Percentiles rank a stretch among this genome's conserved stretches.
Conservation (phyloP, 495 filamentous ascomycete genomes). For the Neurospora sp. region DNA sequence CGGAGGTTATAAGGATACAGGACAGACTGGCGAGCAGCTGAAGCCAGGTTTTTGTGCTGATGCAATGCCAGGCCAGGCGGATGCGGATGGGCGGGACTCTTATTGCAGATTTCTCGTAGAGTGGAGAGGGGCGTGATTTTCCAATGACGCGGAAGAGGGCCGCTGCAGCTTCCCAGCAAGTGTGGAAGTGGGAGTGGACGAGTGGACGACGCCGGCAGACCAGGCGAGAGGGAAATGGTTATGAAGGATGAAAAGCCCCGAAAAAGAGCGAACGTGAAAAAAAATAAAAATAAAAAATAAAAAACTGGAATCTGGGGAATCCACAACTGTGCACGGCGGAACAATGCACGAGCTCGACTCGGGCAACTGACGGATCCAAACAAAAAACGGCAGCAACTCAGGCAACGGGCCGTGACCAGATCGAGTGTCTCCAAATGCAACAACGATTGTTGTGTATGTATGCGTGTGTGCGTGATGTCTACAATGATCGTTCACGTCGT, state of each 20-base stretch:
- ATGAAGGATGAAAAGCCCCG: not conserved
- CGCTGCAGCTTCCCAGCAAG: not conserved
- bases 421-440: not conserved
- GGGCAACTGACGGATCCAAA: not conserved
- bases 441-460: not conserved
- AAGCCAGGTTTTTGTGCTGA: not conserved
- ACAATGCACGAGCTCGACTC: not conserved
- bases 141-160: slow-evolving; percentile 17
- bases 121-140: slow-evolving; percentile 27
- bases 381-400: not conserved
- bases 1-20: not conserved
- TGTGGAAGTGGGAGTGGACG: not conserved
- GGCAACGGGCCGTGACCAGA: not conserved
- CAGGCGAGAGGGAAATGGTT: not conserved
- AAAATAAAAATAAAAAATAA: not conserved
- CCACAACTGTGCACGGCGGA: not conserved
- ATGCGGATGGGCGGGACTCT: not conserved
- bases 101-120: slow-evolving; percentile 17
- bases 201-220: not conserved
- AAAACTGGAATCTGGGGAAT: not conserved
- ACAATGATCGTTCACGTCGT: not conserved
- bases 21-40: not conserved
- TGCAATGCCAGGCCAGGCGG: not conserved
- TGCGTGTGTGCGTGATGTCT: not conserved
- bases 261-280: not conserved